These are phyloP conservation scores for Atalantia buxifolia DNA, from an alignment of 345 rosid species.

Conservation along the genomic window DNA sequence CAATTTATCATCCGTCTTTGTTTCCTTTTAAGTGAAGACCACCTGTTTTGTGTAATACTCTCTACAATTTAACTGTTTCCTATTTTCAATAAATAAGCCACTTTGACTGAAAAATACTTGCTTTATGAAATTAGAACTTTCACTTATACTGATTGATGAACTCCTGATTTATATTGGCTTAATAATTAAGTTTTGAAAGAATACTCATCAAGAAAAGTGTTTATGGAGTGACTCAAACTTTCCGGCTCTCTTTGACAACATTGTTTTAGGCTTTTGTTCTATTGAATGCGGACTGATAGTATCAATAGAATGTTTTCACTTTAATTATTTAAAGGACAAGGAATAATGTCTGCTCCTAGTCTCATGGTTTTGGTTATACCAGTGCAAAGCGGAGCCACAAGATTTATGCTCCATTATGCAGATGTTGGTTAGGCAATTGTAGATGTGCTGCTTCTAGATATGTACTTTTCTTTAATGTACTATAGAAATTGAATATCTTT, in stretches of 20 bases:
- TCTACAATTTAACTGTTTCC: not conserved
- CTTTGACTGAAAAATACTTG: not conserved
- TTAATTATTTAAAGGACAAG: not conserved
- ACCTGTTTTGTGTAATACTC: not conserved
- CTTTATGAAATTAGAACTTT: not conserved
- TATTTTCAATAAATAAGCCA: not conserved
- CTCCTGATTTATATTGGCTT: not conserved
- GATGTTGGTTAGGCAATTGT: not conserved
- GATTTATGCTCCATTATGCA: not conserved
- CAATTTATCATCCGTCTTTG: not conserved
- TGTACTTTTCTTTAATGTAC: not conserved
- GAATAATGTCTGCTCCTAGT: not conserved
- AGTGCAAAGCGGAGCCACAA: not conserved
- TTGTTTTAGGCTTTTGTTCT: not conserved
- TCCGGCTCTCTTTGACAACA: not conserved
- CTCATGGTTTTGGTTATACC: not conserved
- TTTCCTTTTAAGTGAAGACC: not conserved
- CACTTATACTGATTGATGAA: not conserved
- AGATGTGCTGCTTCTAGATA: not conserved
- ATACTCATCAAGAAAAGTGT: not conserved
- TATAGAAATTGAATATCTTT: not conserved
- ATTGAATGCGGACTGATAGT: not conserved
- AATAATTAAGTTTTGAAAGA: not conserved
- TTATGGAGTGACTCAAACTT: not conserved
- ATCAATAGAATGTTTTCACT: not conserved